A percentile compares a stretch with the other conserved stretches of the same genome.
These are phyloP conservation scores for Arabis alpina DNA, from an alignment of 345 rosid species.

Conservation along the genomic window DNA sequence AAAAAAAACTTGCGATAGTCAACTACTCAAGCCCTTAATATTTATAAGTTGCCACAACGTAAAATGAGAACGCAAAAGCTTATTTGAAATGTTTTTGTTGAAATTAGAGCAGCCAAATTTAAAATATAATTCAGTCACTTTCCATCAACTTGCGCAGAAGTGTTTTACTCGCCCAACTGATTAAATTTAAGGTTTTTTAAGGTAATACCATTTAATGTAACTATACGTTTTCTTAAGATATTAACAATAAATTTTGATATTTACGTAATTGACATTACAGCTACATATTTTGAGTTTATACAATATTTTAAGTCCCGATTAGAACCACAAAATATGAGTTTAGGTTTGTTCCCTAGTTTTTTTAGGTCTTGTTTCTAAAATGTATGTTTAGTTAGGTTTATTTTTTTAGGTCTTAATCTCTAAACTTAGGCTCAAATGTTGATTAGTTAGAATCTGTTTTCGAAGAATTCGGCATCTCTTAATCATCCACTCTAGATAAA, in stretches of 20 bases:
- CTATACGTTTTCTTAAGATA: background rate
- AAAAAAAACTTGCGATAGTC: too few species aligned
- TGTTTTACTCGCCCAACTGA: background rate
- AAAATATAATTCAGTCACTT: background rate
- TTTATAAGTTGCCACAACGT: background rate
- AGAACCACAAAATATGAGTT: slow-evolving; percentile 4
- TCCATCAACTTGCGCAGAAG: slow-evolving; percentile 5
- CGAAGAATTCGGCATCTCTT: slow-evolving; percentile 16
- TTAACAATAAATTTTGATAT: background rate
- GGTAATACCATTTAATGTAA: background rate
- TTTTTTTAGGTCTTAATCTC: slow-evolving; percentile 11
- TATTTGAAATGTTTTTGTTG: background rate
- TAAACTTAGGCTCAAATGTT: background rate
- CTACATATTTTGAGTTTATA: slow-evolving; percentile 7
- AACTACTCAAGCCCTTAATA: too few species aligned
- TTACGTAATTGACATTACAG: background rate
- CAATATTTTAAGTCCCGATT: background rate
- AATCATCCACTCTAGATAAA: background rate
- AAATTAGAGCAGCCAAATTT: background rate
- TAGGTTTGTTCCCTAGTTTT: slow-evolving; percentile 8
- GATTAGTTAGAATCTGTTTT: background rate
- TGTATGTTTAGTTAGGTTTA: slow-evolving; percentile 31
- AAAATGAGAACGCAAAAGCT: background rate
- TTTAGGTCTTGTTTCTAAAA: slow-evolving; percentile 6
- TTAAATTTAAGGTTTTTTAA: background rate